Evolutionary conservation across 257 asterid species (phyloP).

Genomic region (Lycium barbarum): DNA sequence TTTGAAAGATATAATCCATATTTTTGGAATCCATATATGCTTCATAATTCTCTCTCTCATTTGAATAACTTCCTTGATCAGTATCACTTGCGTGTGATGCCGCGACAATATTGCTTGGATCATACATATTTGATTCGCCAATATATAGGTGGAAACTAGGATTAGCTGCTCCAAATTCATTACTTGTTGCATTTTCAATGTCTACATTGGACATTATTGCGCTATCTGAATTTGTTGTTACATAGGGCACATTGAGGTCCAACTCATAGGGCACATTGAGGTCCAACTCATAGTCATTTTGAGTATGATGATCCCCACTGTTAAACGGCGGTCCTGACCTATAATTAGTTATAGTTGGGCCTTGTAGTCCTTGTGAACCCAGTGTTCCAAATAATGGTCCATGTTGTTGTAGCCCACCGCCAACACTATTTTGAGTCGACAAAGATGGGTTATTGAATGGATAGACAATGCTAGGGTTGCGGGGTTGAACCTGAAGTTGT

Average conservation of each 20-base stretch:
- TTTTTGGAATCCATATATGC: background rate
- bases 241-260: background rate
- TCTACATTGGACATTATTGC: background rate
- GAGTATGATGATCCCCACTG: background rate
- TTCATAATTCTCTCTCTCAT: background rate
- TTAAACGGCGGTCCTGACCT: background rate
- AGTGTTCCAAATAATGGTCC: background rate
- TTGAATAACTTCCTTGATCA: background rate
- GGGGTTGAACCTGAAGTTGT: background rate
- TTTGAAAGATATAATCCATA: background rate
- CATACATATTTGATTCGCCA: background rate
- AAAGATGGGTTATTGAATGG: background rate
- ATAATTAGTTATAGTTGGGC: background rate
- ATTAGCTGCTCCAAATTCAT: background rate
- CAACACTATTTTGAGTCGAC: background rate
- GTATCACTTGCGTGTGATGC: background rate
- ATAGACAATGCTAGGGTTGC: background rate
- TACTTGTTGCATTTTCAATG: background rate
- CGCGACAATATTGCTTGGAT: background rate
- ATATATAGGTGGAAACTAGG: background rate
- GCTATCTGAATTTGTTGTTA: background rate
- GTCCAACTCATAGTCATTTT: too few relatives aligned
- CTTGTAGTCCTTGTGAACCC: background rate
- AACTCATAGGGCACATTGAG: too few relatives aligned
- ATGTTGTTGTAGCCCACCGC: background rate